Base-by-base conservation (phyloP, 306 rosid species). In the Echinosophora koreensis region DNA sequence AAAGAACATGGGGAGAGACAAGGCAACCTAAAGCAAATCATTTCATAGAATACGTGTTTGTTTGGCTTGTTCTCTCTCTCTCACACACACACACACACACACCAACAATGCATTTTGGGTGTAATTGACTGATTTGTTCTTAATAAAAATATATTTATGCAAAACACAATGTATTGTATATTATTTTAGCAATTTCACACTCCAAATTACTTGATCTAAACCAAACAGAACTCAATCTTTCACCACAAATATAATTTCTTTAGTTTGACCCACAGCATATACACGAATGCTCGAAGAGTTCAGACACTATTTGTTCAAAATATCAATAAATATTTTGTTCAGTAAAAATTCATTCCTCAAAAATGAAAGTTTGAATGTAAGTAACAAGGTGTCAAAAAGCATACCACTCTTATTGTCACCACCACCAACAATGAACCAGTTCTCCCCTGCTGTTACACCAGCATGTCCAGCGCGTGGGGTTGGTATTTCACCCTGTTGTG, bases 401-500 rank as follows among this genome's bases (percentile, higher is more conserved):
- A 79, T 88, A 94, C 98, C 98, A 66, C 89, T 92, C 82, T 92
- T 92, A 65, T 92, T 94, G 86, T 94, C 96, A 46, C 98, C 98
- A 39, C 97, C 98, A 66, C 98, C 98, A 78, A 94, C 96, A 75
- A 94, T 92, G 82, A 94, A 94, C 98, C 98, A 94, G 81, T 90
- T 90, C 88, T 92, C 96, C 59, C 96, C 98, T 15, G 92, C 90
- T 58, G 97, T 86, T 64, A 89, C 90, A 83, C 96, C 96, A 46
- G 98, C 97, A 86, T 94, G 98, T 79, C 98, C 98, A 63, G 98
- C 98, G 15, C 98, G 92, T 74, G 97, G 88, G 42, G 92, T 87
- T 78, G 98, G 98, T 84, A 89, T 87, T 18, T 89, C 92, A 73
- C 98, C 97, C 71, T 82, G 88, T 73, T 92, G 97, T 15, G 92